Conservation (phyloP, 148 eudicot genomes). For the Camellia sinensis region DNA sequence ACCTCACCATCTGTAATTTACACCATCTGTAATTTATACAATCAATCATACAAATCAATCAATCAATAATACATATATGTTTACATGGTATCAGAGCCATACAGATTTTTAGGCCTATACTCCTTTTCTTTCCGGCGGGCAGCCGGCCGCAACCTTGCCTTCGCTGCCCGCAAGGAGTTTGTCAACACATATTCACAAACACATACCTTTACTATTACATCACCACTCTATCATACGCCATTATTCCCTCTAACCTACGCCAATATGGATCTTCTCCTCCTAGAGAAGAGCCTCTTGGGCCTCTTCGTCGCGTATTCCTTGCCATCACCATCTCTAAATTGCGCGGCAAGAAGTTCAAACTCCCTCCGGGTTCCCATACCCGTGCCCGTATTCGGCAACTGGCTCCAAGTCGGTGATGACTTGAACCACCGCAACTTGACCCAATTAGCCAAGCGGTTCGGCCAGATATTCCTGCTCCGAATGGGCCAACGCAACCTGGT, state of each 20-base stretch:
- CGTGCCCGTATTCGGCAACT: conserved; percentile 71
- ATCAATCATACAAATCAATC: too few relatives aligned
- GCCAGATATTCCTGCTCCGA: conserved; percentile 48
- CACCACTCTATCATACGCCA: neutral
- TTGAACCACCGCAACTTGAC: conserved; percentile 61
- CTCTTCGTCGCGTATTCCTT: conserved; percentile 33
- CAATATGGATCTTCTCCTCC: conserved; percentile 51
- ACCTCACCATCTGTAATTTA: too few relatives aligned
- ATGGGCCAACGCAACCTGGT: conserved; percentile 77
- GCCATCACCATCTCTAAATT: conserved; percentile 52
- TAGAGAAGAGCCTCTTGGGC: conserved; percentile 54
- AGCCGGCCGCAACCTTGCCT: too few relatives aligned
- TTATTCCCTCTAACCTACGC: neutral
- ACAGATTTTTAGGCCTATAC: too few relatives aligned
- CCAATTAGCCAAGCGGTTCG: conserved; percentile 53
- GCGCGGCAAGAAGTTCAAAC: conserved; percentile 45
- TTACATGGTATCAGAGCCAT: too few relatives aligned
- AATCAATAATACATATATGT: too few relatives aligned
- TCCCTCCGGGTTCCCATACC: conserved; percentile 79
- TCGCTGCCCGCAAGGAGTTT: too few relatives aligned
- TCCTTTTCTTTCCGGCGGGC: too few relatives aligned
- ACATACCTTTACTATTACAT: too few relatives aligned
- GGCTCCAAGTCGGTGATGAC: conserved; percentile 85
- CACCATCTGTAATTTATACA: too few relatives aligned
- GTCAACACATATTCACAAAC: too few relatives aligned